Evolutionary conservation across 2,329 filamentous ascomycete species (phyloP).

Genomic region (Colletotrichum acutatum): DNA sequence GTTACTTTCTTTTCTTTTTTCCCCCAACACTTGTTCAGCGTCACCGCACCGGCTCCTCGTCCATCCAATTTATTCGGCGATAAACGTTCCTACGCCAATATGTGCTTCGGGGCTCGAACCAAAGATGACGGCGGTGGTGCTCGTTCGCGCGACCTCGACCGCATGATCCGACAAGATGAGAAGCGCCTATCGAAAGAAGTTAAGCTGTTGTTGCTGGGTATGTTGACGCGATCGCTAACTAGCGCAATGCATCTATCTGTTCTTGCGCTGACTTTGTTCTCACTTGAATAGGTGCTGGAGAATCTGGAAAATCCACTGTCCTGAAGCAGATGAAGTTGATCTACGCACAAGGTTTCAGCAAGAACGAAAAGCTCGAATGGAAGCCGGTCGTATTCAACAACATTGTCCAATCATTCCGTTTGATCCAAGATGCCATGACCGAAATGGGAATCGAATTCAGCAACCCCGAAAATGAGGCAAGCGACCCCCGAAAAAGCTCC

Average conservation of each 20-base stretch:
- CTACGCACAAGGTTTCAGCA: constrained; percentile 90
- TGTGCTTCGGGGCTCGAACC: constrained; percentile 73
- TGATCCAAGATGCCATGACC: constrained; percentile 91
- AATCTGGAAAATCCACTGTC: constrained; percentile 92
- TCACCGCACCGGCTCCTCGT: not conserved
- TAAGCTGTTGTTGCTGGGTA: constrained; percentile 93
- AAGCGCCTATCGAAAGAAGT: constrained; percentile 88
- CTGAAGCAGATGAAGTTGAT: constrained; percentile 99
- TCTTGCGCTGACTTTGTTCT: constrained; percentile 11
- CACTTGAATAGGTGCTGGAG: constrained; percentile 80
- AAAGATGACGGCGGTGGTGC: constrained; percentile 60
- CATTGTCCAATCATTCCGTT: constrained; percentile 89
- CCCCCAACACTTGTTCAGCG: not conserved
- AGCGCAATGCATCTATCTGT: not conserved
- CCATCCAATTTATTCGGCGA: constrained; percentile 5
- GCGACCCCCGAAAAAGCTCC: constrained; percentile 42
- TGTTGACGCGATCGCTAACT: constrained; percentile 42
- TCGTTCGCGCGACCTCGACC: constrained; percentile 84
- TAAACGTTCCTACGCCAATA: constrained; percentile 46
- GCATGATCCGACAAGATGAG: constrained; percentile 85
- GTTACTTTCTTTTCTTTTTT: not conserved
- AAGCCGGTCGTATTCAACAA: constrained; percentile 97
- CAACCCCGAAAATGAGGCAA: constrained; percentile 81
- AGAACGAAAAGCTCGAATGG: constrained; percentile 90
- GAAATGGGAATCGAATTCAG: constrained; percentile 85